Evolutionary conservation across 2,329 filamentous ascomycete genomes (phyloP).

Genomic region (Exserohilum turcica): DNA sequence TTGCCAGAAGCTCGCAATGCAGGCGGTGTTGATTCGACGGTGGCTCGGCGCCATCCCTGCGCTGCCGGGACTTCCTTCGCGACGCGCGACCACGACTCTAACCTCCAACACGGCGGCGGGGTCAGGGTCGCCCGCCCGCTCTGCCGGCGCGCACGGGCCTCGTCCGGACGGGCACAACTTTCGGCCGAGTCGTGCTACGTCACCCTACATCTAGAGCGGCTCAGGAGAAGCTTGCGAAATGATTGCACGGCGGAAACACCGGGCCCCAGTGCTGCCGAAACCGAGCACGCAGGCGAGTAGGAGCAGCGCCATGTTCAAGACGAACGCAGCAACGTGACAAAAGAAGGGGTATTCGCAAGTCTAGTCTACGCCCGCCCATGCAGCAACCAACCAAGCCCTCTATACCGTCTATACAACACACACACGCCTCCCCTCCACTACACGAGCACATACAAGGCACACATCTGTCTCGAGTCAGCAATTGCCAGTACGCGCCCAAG

Average conservation of each 20-base stretch:
- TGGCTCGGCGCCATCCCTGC: constrained; percentile 25
- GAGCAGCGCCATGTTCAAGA: neutral
- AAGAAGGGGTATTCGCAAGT: constrained; percentile 27
- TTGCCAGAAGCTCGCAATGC: constrained; percentile 3
- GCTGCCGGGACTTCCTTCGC: constrained; percentile 5
- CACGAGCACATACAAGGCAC: constrained; percentile 48
- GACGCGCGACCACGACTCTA: neutral
- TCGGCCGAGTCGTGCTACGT: constrained; percentile 7
- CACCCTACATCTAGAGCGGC: constrained; percentile 8
- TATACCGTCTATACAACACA: neutral
- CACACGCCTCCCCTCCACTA: constrained; percentile 8
- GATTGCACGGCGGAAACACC: neutral
- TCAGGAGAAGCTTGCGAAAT: constrained; percentile 13
- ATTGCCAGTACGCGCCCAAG: neutral
- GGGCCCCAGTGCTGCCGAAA: neutral
- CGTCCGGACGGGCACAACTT: constrained; percentile 3
- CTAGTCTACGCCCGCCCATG: neutral
- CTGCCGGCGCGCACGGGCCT: constrained; percentile 4
- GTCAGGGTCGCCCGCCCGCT: constrained; percentile 19
- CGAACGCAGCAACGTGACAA: neutral
- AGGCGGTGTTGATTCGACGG: constrained; percentile 17
- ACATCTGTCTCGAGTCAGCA: constrained; percentile 40
- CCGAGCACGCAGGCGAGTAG: neutral
- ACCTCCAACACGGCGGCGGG: constrained; percentile 4
- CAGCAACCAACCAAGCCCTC: neutral